Percentiles rank a stretch among this genome's conserved stretches.
Conservation (phyloP, 2,329 filamentous ascomycete species). For the Claviceps quebecensis region DNA sequence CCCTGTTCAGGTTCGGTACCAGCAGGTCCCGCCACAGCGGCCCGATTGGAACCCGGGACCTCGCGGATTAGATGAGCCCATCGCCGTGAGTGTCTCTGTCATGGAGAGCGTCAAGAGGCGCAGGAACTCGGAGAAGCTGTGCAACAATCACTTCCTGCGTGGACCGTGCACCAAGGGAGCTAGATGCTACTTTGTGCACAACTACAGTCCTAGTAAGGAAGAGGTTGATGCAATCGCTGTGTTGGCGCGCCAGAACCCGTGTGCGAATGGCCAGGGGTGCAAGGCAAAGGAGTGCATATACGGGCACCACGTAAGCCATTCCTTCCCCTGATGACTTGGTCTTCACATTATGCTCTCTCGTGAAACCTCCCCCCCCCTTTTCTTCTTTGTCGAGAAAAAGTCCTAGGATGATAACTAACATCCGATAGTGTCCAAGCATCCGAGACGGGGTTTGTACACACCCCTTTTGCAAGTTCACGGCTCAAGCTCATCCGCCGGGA, state of each 20-base stretch:
- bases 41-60: slow-evolving; percentile 37
- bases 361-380: neutral
- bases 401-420: neutral
- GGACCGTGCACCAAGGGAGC: slow-evolving; percentile 40
- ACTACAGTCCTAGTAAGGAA: slow-evolving; percentile 36
- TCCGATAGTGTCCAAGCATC: slow-evolving; percentile 37
- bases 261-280: slow-evolving; percentile 43
- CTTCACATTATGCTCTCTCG: neutral
- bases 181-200: slow-evolving; percentile 43
- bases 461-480: slow-evolving; percentile 40
- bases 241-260: slow-evolving; percentile 43
- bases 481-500: slow-evolving; percentile 41
- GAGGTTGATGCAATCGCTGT: slow-evolving; percentile 43
- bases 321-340: neutral
- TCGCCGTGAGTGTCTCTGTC: slow-evolving; percentile 29
- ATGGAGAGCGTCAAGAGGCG: slow-evolving; percentile 43
- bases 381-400: too few relatives aligned
- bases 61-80: slow-evolving; percentile 40
- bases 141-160: slow-evolving; percentile 48
- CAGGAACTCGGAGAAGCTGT: slow-evolving; percentile 40
- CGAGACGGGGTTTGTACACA: slow-evolving; percentile 36
- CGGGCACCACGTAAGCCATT: slow-evolving; percentile 41
- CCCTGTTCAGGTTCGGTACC: slow-evolving; percentile 7
- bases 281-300: slow-evolving; percentile 45
- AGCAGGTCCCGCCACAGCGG: slow-evolving; percentile 16